A percentile compares a stretch with the other conserved stretches of the same genome.
Evolutionary conservation across 2,329 filamentous ascomycete species (phyloP).

Genomic region (Mollisia scopiformis): DNA sequence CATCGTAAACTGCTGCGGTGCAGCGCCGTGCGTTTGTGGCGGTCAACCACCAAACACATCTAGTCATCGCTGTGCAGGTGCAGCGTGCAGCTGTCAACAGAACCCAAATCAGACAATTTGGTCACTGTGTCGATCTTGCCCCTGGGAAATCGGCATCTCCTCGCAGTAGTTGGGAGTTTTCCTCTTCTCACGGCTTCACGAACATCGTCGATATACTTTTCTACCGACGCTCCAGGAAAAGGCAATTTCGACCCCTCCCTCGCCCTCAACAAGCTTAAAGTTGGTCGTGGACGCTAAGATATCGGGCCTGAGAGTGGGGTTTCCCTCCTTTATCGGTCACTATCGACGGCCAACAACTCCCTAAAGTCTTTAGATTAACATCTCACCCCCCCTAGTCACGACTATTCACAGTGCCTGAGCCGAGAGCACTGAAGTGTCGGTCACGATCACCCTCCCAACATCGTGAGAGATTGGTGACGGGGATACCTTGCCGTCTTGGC

Average conservation of each 20-base stretch:
- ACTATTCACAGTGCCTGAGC: background rate
- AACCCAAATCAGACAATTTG: background rate
- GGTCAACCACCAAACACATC: background rate
- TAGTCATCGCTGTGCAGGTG: background rate
- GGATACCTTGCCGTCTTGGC: conserved; percentile 1
- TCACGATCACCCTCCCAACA: background rate
- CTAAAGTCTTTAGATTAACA: background rate
- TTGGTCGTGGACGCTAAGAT: background rate
- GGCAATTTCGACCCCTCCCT: background rate
- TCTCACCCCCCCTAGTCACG: background rate
- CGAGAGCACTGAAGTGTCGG: background rate
- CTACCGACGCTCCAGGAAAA: background rate
- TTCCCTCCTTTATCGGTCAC: background rate
- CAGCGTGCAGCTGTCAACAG: conserved; percentile 2
- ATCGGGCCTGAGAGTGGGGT: background rate
- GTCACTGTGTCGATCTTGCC: background rate
- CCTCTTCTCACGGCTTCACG: background rate
- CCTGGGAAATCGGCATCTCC: background rate
- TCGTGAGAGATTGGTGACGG: conserved; percentile 1
- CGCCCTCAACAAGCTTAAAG: conserved; percentile 2
- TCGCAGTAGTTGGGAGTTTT: background rate
- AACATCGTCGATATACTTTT: background rate
- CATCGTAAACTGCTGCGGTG: background rate
- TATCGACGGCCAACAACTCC: background rate
- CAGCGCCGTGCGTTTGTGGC: background rate